These are phyloP conservation scores for Geoglossum glabrum DNA, from an alignment of 495 filamentous ascomycete species.

Conservation along the genomic window DNA sequence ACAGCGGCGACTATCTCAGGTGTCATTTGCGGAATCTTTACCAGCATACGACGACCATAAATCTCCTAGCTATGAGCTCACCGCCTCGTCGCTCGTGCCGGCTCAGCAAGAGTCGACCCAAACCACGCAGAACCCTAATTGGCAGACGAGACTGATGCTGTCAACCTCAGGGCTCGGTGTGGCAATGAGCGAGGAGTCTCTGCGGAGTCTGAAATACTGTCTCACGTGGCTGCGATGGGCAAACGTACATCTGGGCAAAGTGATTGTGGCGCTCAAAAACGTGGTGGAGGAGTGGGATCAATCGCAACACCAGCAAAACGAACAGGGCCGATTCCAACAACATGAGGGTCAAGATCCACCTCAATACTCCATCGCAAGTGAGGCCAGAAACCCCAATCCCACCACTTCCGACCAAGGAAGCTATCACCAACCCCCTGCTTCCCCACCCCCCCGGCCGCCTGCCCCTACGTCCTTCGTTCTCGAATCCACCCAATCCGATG, in stretches of 20 bases:
- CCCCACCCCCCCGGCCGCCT: too few relatives aligned
- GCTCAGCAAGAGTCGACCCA: neutral
- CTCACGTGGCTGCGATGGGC: conserved; percentile 55
- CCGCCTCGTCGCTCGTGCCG: neutral
- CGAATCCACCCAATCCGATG: neutral
- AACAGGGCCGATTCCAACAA: neutral
- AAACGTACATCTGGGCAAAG: conserved; percentile 49
- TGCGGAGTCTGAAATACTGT: conserved; percentile 57
- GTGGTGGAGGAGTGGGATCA: conserved; percentile 61
- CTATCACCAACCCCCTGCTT: neutral
- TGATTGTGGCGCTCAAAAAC: conserved; percentile 44
- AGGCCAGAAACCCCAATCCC: neutral
- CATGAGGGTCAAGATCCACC: neutral
- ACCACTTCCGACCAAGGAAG: conserved; percentile 5
- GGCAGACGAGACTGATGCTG: conserved; percentile 63
- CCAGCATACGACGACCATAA: conserved; percentile 63
- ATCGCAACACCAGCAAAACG: conserved; percentile 4
- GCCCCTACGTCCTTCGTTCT: conserved; percentile 20
- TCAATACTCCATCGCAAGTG: conserved; percentile 12
- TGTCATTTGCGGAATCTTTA: conserved; percentile 41
- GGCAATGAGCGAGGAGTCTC: conserved; percentile 69
- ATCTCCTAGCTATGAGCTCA: conserved; percentile 49
- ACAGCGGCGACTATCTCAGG: conserved; percentile 24
- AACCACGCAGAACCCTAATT: conserved; percentile 22
- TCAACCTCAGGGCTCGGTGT: conserved; percentile 68